Conservation (phyloP, 139 green algal genomes). For the Micromonas pusilla region DNA sequence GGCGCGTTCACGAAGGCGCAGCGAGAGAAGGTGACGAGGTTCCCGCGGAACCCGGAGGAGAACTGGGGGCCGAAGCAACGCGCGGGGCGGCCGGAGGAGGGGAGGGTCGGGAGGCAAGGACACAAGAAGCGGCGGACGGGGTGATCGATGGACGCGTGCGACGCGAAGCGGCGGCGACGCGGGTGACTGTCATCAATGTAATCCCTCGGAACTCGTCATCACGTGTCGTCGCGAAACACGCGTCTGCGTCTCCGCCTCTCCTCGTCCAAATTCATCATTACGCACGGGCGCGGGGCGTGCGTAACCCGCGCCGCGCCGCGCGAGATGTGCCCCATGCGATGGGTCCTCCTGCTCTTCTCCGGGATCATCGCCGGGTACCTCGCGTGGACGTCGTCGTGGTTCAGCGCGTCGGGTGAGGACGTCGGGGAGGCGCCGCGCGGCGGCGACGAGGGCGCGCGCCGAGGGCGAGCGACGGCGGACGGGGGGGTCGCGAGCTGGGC, state of each 20-base stretch:
- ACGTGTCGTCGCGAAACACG: too few species aligned
- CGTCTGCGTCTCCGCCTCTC: too few species aligned
- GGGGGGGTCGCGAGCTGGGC: not conserved
- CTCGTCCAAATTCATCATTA: too few species aligned
- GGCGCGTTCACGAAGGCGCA: slow-evolving; percentile 43
- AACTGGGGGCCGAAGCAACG: slow-evolving; percentile 81
- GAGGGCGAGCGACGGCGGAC: not conserved
- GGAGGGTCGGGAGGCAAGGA: not conserved
- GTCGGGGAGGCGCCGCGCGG: too few species aligned
- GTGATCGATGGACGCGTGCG: not conserved
- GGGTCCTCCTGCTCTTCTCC: not conserved
- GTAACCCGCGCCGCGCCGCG: too few species aligned
- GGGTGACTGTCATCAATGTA: too few species aligned
- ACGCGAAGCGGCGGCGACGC: too few species aligned
- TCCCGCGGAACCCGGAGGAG: slow-evolving; percentile 74
- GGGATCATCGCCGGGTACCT: not conserved
- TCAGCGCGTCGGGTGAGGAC: too few species aligned
- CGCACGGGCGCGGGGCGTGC: too few species aligned
- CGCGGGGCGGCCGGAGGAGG: slow-evolving; percentile 27
- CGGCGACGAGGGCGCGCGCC: too few species aligned
- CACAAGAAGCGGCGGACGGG: slow-evolving; percentile 3
- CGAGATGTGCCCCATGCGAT: not conserved
- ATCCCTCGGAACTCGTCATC: too few species aligned
- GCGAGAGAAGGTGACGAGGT: slow-evolving; percentile 48
- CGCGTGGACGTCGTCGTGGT: not conserved